phyloP scores from a whole-genome alignment of 768 basidiomycete genomes.

The Arthromyces matolae region DNA sequence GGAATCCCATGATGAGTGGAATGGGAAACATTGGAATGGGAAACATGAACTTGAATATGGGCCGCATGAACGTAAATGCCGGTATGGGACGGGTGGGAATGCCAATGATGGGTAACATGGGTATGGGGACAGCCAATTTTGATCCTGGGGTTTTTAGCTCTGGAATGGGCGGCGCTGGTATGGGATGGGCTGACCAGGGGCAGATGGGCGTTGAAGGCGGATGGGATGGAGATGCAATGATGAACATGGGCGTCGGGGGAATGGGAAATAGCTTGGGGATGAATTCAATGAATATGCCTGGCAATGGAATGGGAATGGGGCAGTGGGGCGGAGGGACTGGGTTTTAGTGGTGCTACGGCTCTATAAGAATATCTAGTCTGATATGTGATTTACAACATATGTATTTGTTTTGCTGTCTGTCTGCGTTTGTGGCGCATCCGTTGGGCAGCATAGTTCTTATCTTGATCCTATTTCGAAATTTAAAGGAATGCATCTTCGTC shows the following conservation, averaged over 20 bases:
- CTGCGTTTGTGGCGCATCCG: too few relatives aligned
- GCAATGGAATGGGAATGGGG: constrained; percentile 44
- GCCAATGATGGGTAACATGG: constrained; percentile 26
- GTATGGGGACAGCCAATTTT: constrained; percentile 21
- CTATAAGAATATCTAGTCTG: too few relatives aligned
- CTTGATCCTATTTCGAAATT: too few relatives aligned
- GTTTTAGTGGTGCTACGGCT: constrained; percentile 8
- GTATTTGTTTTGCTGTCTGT: too few relatives aligned
- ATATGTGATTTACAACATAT: too few relatives aligned
- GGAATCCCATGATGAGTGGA: constrained; percentile 35
- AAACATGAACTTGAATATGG: constrained; percentile 25
- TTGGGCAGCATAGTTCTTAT: too few relatives aligned
- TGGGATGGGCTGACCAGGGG: constrained; percentile 32
- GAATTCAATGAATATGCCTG: constrained; percentile 29
- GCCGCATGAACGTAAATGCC: constrained; percentile 27
- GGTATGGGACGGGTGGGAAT: constrained; percentile 24
- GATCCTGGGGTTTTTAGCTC: constrained; percentile 29
- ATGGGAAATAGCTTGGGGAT: constrained; percentile 40
- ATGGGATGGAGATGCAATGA: constrained; percentile 31
- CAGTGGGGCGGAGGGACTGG: constrained; percentile 20
- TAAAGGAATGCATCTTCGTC: too few relatives aligned
- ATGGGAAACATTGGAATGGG: constrained; percentile 25
- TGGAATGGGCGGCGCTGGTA: constrained; percentile 31
- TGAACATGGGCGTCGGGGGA: constrained; percentile 36
- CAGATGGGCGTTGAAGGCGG: constrained; percentile 29